Percentiles rank a stretch among this genome's conserved stretches.
Conservation (phyloP, 176 grass and related monocot species). For the Phoenix roebelenii region DNA sequence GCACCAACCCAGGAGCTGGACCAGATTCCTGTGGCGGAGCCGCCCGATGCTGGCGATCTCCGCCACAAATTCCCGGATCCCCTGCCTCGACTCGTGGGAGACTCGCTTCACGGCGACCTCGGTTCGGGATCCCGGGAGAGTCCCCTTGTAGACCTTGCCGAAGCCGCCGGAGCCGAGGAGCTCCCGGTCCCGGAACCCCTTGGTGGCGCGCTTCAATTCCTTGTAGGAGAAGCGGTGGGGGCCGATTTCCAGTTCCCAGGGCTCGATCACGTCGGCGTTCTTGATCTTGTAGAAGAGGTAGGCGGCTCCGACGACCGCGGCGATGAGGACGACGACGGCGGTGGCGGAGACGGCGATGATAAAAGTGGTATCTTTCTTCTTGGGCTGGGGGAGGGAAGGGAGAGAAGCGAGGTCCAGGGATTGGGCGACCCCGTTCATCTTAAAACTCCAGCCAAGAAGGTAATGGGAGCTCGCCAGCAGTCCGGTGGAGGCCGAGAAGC, state of each 20-base stretch:
- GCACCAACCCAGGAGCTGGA: constrained; percentile 86
- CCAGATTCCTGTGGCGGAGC: constrained; percentile 75
- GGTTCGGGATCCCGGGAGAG: constrained; percentile 18
- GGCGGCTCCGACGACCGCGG: constrained; percentile 1
- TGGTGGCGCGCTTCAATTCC: constrained; percentile 59
- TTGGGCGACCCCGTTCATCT: constrained; percentile 32
- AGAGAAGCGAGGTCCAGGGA: constrained; percentile 43
- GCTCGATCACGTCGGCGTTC: constrained; percentile 64
- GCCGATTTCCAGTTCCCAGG: constrained; percentile 68
- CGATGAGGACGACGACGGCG: constrained; percentile 33
- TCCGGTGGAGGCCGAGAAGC: constrained; percentile 86
- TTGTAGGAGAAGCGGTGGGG: constrained; percentile 62
- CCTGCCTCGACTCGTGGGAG: constrained; percentile 62
- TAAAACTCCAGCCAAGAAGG: constrained; percentile 73
- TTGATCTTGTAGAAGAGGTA: constrained; percentile 43
- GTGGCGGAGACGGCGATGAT: constrained; percentile 40
- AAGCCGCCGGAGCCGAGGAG: constrained; percentile 70
- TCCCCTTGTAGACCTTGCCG: constrained; percentile 89
- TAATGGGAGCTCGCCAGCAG: constrained; percentile 89
- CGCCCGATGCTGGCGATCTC: constrained; percentile 76
- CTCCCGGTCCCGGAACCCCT: constrained; percentile 63
- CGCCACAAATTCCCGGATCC: constrained; percentile 62
- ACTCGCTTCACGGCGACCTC: constrained; percentile 81
- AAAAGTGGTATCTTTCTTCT: constrained; percentile 14
- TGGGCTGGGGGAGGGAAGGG: constrained; percentile 35